Base-by-base conservation (phyloP, 305 asterid species). In the Salvia sclarea region DNA sequence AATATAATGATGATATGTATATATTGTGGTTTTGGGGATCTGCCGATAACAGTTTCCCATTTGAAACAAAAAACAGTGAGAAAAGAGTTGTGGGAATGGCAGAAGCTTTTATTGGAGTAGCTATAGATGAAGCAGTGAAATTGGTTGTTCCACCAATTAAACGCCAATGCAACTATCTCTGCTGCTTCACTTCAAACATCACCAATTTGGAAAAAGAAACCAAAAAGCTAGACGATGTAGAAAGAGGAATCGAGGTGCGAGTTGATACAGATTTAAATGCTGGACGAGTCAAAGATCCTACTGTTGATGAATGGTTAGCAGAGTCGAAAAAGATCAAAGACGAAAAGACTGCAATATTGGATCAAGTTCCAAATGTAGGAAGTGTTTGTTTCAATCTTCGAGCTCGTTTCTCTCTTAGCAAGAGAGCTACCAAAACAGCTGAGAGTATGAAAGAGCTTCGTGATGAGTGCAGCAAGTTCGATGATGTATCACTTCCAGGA, bases 101-200 rank as follows among this genome's bases (percentile, higher is more conserved):
- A 0, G 70, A 17, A 55, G 21, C 10, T 7, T 11, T 53, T 18
- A 38, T 72, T n/a, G 43, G 25, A 63, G 65, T 40, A 38, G 61
- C 25, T 22, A 53, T 11, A 17, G 54, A n/a, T n/a, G n/a, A 45
- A 64, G 17, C 66, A 13, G 60, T 38, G 10, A 77, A 70, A 40
- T 14, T 57, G 16, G 6, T 49, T 30, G 65, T 35, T 21, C n/a
- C 8, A 0, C 67, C 78, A 20, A 6, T 76, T 9, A 37, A 18
- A 37, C 55, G 28, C 5, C 76, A 73, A 17, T 8, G 68, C 14
- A 59, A n/a, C 25, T 75, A 75, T 57, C 30, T 75, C 3, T 72
- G 71, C 25, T 43, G 54, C 68, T 64, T 52, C 40, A 24, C 48
- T 1, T 66, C 45, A 12, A 78, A 74, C 55, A 25, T 76, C 33